Evolutionary conservation across 768 basidiomycete species (phyloP).

Genomic region (Chalciporus piperatus): DNA sequence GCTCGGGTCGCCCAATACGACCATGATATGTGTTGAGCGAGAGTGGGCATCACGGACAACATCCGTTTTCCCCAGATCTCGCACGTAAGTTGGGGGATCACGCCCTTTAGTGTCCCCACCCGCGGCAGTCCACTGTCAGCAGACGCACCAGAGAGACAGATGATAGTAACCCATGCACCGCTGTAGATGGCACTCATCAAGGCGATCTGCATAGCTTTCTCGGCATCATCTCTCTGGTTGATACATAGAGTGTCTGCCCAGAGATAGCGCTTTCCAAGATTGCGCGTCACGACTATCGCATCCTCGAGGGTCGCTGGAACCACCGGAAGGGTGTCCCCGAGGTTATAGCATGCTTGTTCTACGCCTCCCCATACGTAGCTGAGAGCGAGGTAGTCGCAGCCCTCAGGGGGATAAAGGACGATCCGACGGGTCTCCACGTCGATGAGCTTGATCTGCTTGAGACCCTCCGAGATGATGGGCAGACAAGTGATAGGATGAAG

Average conservation of each 20-base stretch:
- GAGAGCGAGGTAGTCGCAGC: slow-evolving; percentile 13
- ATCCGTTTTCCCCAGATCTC: slow-evolving; percentile 4
- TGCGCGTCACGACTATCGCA: slow-evolving; percentile 11
- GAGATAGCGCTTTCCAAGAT: slow-evolving; percentile 13
- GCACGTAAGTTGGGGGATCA: slow-evolving; percentile 10
- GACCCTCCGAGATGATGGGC: slow-evolving; percentile 2
- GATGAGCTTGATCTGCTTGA: slow-evolving; percentile 7
- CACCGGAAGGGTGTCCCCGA: slow-evolving; percentile 7
- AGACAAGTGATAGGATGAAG: slow-evolving; percentile 9
- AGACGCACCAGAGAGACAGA: slow-evolving; percentile 6
- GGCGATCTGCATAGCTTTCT: slow-evolving; percentile 11
- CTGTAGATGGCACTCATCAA: slow-evolving; percentile 19
- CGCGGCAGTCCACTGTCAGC: slow-evolving; percentile 13
- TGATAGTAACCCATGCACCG: slow-evolving; percentile 12
- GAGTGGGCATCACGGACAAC: slow-evolving; percentile 10
- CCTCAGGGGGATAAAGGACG: slow-evolving; percentile 1
- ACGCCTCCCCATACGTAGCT: slow-evolving; percentile 20
- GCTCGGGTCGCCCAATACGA: slow-evolving; percentile 14
- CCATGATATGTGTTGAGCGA: slow-evolving; percentile 1
- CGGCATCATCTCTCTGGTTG: slow-evolving; percentile 3
- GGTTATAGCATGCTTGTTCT: slow-evolving; percentile 4
- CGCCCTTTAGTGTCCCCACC: slow-evolving; percentile 5
- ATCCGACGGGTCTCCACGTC: slow-evolving; percentile 7
- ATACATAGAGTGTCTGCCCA: slow-evolving; percentile 22
- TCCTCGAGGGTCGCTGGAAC: slow-evolving; percentile 18